These are phyloP conservation scores for Lichenothelia convexa DNA, from an alignment of 495 filamentous ascomycete species.

Conservation along the genomic window DNA sequence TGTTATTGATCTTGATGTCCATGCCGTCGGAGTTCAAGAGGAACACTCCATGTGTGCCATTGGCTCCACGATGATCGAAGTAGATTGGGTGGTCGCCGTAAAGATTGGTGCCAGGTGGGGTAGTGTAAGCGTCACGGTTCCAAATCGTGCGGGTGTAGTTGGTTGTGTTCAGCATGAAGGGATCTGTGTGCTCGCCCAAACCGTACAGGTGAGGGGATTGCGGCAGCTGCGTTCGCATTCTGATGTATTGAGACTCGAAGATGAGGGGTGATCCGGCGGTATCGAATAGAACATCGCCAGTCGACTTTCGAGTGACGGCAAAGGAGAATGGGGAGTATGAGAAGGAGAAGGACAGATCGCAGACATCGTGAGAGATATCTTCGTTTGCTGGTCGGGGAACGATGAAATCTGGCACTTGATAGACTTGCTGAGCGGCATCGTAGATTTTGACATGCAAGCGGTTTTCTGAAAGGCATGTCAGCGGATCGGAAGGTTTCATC, in stretches of 20 bases:
- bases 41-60: conserved; percentile 67
- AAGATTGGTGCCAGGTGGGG: conserved; percentile 49
- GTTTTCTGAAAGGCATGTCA: conserved; percentile 1
- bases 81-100: conserved; percentile 79
- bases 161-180: conserved; percentile 50
- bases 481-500: background rate
- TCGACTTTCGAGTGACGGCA: conserved; percentile 39
- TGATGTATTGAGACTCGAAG: conserved; percentile 65
- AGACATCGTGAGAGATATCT: conserved; percentile 16
- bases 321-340: conserved; percentile 58
- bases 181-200: conserved; percentile 62
- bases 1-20: conserved; percentile 67
- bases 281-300: conserved; percentile 58
- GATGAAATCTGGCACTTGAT: conserved; percentile 59
- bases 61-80: conserved; percentile 49
- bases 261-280: conserved; percentile 49
- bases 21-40: conserved; percentile 72
- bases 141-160: conserved; percentile 69
- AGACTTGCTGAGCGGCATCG: conserved; percentile 54
- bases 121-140: conserved; percentile 54
- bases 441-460: conserved; percentile 73
- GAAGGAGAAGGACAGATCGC: conserved; percentile 47
- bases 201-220: conserved; percentile 56
- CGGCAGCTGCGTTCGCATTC: conserved; percentile 50
- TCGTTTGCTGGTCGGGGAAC: conserved; percentile 39